Conservation (phyloP, 768 basidiomycete species). For the Multifurca ochricompacta region DNA sequence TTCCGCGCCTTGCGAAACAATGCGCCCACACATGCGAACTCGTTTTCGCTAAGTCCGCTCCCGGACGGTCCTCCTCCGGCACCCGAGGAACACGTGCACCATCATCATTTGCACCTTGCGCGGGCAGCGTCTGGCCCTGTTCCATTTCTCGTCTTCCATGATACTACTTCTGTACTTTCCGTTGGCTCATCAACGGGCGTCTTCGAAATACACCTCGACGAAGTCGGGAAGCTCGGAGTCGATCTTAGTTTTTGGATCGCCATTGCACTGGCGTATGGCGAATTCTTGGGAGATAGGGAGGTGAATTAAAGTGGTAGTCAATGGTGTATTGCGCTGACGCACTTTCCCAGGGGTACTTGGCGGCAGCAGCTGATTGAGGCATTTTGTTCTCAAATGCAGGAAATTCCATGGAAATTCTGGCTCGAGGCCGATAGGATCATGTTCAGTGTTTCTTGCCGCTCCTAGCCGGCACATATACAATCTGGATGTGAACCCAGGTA, state of each 20-base stretch:
- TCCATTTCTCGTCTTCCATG: conserved; percentile 59
- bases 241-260: conserved; percentile 76
- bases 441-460: neutral
- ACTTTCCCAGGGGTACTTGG: conserved; percentile 27
- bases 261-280: conserved; percentile 64
- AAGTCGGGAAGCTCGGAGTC: conserved; percentile 55
- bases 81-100: neutral
- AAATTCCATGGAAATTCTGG: neutral
- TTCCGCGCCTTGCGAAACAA: conserved; percentile 23
- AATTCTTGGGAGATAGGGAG: conserved; percentile 72
- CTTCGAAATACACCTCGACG: conserved; percentile 52
- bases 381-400: neutral
- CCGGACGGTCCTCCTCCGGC: conserved; percentile 7
- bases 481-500: neutral
- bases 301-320: conserved; percentile 35
- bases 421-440: neutral
- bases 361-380: conserved; percentile 26
- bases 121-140: conserved; percentile 26
- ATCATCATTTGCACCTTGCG: neutral
- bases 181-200: conserved; percentile 51
- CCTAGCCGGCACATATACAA: neutral
- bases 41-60: conserved; percentile 18
- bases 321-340: neutral
- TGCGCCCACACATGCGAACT: conserved; percentile 13
- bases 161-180: conserved; percentile 60